Evolutionary conservation across 192 early-diverging fungal genomes (phyloP).

Genomic region (Dissophora ornata): DNA sequence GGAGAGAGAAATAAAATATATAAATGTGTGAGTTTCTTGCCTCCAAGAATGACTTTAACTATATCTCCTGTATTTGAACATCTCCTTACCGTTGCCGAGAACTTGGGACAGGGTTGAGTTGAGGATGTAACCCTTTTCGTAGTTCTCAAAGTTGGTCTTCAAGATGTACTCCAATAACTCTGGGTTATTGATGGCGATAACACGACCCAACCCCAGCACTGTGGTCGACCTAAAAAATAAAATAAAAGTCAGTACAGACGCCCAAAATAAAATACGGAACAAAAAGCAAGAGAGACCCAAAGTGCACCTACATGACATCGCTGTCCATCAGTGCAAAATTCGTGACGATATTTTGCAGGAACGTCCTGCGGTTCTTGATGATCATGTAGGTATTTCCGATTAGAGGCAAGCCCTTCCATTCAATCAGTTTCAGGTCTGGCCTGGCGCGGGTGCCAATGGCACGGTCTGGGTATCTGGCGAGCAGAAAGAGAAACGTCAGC

Average conservation of each 20-base stretch:
- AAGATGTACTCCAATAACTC: conserved; percentile 46
- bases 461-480: conserved; percentile 50
- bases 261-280: too few species aligned
- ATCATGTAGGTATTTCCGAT: conserved; percentile 41
- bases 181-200: conserved; percentile 49
- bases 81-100: conserved; percentile 49
- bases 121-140: conserved; percentile 36
- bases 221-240: conserved; percentile 40
- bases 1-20: background rate
- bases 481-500: conserved; percentile 24
- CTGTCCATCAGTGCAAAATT: conserved; percentile 16
- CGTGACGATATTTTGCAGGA: conserved; percentile 9
- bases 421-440: conserved; percentile 29
- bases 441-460: conserved; percentile 44
- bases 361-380: conserved; percentile 18
- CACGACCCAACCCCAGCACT: conserved; percentile 37
- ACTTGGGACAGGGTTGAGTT: conserved; percentile 30
- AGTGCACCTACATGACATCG: conserved; percentile 19
- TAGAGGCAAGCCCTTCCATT: conserved; percentile 44
- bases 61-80: too few species aligned
- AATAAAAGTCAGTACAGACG: too few species aligned
- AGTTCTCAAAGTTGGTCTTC: conserved; percentile 57
- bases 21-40: background rate
- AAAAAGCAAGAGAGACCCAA: too few species aligned
- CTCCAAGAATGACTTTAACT: too few species aligned